Evolutionary conservation across 352 stramenopile genomes (phyloP), one percentile per base, ranked within the genome.

Genomic region (Globisporangium carolinianum): DNA sequence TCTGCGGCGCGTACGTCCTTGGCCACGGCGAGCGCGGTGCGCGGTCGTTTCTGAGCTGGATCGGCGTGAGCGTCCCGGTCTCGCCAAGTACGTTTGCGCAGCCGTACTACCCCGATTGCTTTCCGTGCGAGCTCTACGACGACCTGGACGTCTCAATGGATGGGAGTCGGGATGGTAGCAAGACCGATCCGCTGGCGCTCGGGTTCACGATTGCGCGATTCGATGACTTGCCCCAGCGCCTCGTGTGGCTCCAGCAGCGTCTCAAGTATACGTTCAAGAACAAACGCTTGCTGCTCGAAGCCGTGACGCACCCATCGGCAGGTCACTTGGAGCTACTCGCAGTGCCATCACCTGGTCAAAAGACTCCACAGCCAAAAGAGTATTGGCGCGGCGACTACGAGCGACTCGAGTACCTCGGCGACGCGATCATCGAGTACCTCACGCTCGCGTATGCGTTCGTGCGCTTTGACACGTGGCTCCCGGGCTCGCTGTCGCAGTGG

Each of bases 401-500:
- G 62, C 84, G 87, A 5, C 59, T 96, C 7, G 87, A 96, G 61
- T 96, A 94, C 55, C 64, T 96, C 15, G 87, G 87, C 8, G 87
- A 96, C 53, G 87, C 87, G 9, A 71, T 96, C 51, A 91, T 96
- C 53, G 87, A 95, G 62, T 96, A 94, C 57, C 60, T 96, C 46
- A 93, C 87, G 45, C 71, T 95, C 12, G 87, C 86, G 12, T 93
- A 95, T 57, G 85, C 82, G 1, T 91, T 84, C 57, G 57, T 88
- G 50, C 75, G 55, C 54, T 85, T 91, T 55, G 71, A 76, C 37
- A 72, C 67, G 55, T 94, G 85, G 85, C 65, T 88, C n/a, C 85
- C 83, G 3, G 81, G 85, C 7, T 86, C 83, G 11, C 65, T 94
- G 6, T 76, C 85, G 14, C 75, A 89, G 48, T 94, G 85, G 85